Base-by-base conservation (phyloP, 2,329 filamentous ascomycete genomes). In the Coniochaeta sp. region DNA sequence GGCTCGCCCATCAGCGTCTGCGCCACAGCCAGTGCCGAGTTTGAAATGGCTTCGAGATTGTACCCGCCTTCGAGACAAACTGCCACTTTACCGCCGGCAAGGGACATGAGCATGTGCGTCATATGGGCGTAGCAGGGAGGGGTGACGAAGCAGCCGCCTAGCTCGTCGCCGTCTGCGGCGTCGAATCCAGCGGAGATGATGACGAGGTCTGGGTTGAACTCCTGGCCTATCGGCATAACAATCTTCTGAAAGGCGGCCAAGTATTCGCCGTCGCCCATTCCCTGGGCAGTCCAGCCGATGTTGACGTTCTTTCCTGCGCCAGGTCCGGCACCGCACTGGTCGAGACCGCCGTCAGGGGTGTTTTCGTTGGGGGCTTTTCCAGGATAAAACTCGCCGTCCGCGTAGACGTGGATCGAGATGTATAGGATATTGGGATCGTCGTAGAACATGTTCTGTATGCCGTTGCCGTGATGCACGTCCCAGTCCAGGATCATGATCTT, bases 61-160 rank as follows among this genome's bases (percentile, higher is more conserved):
- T 99, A 99, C 8, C 94, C 94, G 20, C 94, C 94, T 71, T 99
- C 94, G 2, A 99, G 77, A 64, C 91, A 96, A 8, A 96, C 92
- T 2, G 89, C 88, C 13, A 99, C 79, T 64, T 91, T 96, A 26
- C 94, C 94, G 42, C 85, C 79, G 1, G 94, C 92, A 18, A 99
- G 76, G 2, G 89, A 91, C 91, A 96, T 97, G 47, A 99, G 81
- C 92, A 97, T 96, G 65, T 96, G 91, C 14, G 94, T 97, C 94
- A 99, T 97, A 64, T 99, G 92, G 13, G 91, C 89, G 65, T 97
- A 99, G 64, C 94, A 95, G 4, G 84, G 72, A 0, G 94, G 94
- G 1, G 91, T 87, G 5, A 99, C 94, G 63, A 90, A 92, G 66
- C 94, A 99, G 28, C 88, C 90, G 49, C 94, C 94, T 1, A 99